Evolutionary conservation across 331 rosid species (phyloP), one percentile per base, ranked within the genome.

Genomic region (Stylosanthes scabra): DNA sequence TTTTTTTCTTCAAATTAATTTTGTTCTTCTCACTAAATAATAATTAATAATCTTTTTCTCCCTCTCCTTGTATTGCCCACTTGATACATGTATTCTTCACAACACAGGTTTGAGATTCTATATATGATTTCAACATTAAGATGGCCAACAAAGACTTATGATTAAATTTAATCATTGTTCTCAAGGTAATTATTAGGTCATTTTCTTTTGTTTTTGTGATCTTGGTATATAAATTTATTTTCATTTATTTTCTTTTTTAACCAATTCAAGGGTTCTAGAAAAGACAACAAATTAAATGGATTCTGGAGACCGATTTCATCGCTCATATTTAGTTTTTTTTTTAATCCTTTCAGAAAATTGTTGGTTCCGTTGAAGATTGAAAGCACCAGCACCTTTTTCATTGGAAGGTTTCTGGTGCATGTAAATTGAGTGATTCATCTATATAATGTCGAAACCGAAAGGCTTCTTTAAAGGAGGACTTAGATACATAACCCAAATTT

Each of bases 391-490:
- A 37, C 10, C 73, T 73, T 70, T 71, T 51, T 29, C 15, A 11
- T 73, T 34, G 59, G 56, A 77, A 63, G 74, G 61, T 56, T 75
- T 71, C 49, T 47, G 79, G 78, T 69, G 66, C 76, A 74, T 56
- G 16, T 69, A 77, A 47, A 70, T 41, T 37, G 59, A 63, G 46
- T 37, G 62, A 10, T 70, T 74, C 11, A 46, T 69, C 70, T 47
- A 13, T 44, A 55, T 49, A 70, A 89, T 90, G 98, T 55, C 86
- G 20, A 83, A 84, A 81, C 91, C 90, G 80, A 93, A 93, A 79
- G 92, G 93, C 46, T 68, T 93, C 77, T 76, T 90, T 3, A 93
- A 90, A n/a, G n/a, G n/a, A 79, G 98, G 98, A 69, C 74, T 93
- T 16, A 84, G 77, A 84, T 80, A 90, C 87, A 81, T 93, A 64